phyloP scores from a whole-genome alignment of 345 rosid genomes.

The Luvunga scandens region DNA sequence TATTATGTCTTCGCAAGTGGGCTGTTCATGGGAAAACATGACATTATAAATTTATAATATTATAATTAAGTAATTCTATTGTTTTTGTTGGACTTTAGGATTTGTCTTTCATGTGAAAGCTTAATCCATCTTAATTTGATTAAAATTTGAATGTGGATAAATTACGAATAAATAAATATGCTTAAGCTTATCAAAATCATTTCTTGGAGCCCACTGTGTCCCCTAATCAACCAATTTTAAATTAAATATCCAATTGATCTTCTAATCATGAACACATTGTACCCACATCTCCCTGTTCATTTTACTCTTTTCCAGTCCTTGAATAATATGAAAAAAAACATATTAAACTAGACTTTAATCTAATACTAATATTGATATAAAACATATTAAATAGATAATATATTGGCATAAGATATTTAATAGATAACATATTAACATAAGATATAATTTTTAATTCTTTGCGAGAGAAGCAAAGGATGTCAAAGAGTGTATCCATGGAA shows the following conservation, averaged over 20 bases:
- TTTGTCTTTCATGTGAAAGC: not conserved
- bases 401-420: not conserved
- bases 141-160: no score
- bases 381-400: no score
- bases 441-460: not conserved
- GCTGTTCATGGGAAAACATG: not conserved
- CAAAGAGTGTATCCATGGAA: not conserved
- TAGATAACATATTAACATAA: not conserved
- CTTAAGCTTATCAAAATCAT: not conserved
- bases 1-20: not conserved
- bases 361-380: no score
- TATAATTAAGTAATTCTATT: not conserved
- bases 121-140: not conserved
- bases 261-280: not conserved
- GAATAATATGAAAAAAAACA: not conserved
- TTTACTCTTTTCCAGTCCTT: not conserved
- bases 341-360: no score
- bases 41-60: not conserved
- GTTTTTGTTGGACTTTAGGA: not conserved
- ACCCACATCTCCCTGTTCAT: not conserved
- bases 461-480: conserved; percentile 5
- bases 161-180: not conserved
- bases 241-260: no score
- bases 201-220: no score
- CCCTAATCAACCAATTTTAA: no score